Percentiles rank a stretch among this genome's conserved stretches.
These are phyloP conservation scores for Euphrasia arctica DNA, from an alignment of 305 asterid genomes.

Conservation along the genomic window DNA sequence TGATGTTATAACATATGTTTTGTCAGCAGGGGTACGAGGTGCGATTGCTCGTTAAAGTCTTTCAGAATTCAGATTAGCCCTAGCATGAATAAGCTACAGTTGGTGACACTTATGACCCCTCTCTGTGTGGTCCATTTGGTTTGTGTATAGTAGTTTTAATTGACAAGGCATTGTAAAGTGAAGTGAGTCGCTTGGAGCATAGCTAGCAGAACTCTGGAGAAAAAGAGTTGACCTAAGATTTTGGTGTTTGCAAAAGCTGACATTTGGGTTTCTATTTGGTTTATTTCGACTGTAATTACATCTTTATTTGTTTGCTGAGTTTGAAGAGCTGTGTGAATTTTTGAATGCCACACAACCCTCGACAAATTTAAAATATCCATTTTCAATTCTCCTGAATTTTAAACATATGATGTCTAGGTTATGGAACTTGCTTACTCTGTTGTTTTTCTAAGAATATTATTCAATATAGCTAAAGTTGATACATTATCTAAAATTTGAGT, in stretches of 20 bases:
- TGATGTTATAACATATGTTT: conserved; percentile 23
- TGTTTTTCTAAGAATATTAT: too few species aligned
- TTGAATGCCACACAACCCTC: too few species aligned
- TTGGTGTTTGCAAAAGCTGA: conserved; percentile 28
- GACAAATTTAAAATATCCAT: too few species aligned
- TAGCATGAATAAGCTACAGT: conserved; percentile 24
- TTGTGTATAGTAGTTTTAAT: conserved; percentile 28
- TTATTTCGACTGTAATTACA: conserved; percentile 19
- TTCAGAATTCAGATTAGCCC: conserved; percentile 22
- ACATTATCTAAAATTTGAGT: not conserved
- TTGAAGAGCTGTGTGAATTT: conserved; percentile 14
- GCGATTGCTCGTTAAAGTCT: conserved; percentile 35
- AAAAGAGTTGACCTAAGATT: conserved; percentile 13
- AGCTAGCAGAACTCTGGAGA: conserved; percentile 30
- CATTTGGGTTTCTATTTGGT: too few species aligned
- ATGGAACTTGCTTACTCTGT: too few species aligned
- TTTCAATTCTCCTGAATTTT: too few species aligned
- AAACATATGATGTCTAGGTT: too few species aligned
- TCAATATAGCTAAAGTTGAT: too few species aligned
- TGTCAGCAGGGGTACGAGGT: conserved; percentile 35
- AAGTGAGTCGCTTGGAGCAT: conserved; percentile 29
- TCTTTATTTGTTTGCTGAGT: not conserved
- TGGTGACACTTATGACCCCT: conserved; percentile 11
- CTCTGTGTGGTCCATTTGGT: conserved; percentile 11
- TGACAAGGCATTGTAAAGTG: conserved; percentile 29